Evolutionary conservation across 331 rosid species (phyloP), one percentile per base, ranked within the genome.

Genomic region (Quercus phellos): DNA sequence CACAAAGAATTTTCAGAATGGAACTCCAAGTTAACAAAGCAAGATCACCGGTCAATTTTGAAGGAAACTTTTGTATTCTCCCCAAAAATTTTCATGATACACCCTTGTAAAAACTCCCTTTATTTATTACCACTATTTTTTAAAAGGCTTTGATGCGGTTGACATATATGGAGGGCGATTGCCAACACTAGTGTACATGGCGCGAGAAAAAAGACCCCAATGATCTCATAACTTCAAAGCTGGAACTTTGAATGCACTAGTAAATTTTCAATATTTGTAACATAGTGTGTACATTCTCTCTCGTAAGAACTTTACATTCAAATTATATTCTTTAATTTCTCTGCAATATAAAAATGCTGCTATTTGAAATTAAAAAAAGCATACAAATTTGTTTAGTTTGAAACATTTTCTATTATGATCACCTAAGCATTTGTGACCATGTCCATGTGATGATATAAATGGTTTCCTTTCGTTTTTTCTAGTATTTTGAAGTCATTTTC

Each of bases 201-300:
- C 96, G 22, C 75, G 91, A 18, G 94, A 90, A 77, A 92, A 92
- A 80, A 78, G 87, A 80, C 90, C 89, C 17, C 66, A 84, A 5
- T 82, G 30, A 30, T 96, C 84, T n/a, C 96, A 92, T 80, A 68
- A 90, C 73, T 92, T 90, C 85, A 92, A 92, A 88, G 96, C 94
- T 9, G 96, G 96, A 75, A 92, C 91, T 21, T 22, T 82, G 78
- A 92, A 90, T 85, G 84, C 97, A 66, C 77, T 89, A 67, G 97
- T 89, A 71, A 73, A 77, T 56, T 24, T 22, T 27, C 30, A 63
- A 24, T 54, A 74, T 38, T 27, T 10, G 19, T 34, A 38, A 38
- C 50, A 27, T 29, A 14, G 22, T 34, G 0, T 74, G 34, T 21
- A 60, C 17, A 58, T 19, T 9, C 64, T 22, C 64, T 22, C 64